Base-by-base conservation (phyloP, 192 early-diverging fungal species). In the Coemansia sp. region DNA sequence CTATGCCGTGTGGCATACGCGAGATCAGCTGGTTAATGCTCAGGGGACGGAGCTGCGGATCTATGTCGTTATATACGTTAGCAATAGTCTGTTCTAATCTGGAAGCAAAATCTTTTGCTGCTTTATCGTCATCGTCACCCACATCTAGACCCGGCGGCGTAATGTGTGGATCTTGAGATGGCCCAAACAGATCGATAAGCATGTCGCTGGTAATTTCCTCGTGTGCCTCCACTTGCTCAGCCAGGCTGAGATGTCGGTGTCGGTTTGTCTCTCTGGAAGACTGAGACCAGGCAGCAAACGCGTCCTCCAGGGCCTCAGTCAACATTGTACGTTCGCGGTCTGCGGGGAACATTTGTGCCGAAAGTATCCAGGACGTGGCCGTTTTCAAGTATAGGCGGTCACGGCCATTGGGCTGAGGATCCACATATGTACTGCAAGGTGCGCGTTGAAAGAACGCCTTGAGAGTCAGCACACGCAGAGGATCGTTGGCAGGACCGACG, bases 271-370 rank as follows among this genome's bases (percentile, higher is more conserved):
- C 49, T 25, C 40, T 55, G 14, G 66, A 30, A 13, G 57, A 52
- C 44, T 80, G 77, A 7, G 64, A 60, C 77, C 77, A 80, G 4
- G 71, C 53, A 6, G 67, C 67, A 64, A 80, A 67, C 9, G 77
- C 71, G 45, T 80, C 77, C 45, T 80, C 77, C 4, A 80, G 37
- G 0, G 64, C 65, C 39, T 73, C 71, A 3, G 64, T 69, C 27
- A 80, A 71, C 67, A 69, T 70, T n/a, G 69, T 71, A 46, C 66
- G 66, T 33, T 73, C 78, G 27, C 61, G 58, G 51, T 73, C 71
- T 9, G 78, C 66, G 0, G 66, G 63, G 24, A 73, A 57, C 61
- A 80, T 70, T 22, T 67, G 60, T 8, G 64, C 64, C n/a, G 60
- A 53, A 12, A 80, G 51, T 17, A 63, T 27, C 78, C 78, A 80